A percentile compares a stretch with the other conserved stretches of the same genome.
phyloP scores from a whole-genome alignment of 2,329 filamentous ascomycete species.

The Nemania abortiva region DNA sequence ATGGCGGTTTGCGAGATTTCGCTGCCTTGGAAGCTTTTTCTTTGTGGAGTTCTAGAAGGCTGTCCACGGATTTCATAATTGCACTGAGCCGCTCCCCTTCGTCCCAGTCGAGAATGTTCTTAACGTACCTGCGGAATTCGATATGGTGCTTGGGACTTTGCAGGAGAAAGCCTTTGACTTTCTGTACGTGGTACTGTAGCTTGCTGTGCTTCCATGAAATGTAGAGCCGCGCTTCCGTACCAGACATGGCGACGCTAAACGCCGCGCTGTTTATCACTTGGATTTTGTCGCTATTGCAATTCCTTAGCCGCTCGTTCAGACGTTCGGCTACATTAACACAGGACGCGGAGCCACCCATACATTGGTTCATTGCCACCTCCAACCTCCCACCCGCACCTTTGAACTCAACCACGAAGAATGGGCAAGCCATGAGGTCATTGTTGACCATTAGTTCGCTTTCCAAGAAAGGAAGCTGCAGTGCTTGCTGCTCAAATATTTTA shows the following conservation, averaged over 20 bases:
- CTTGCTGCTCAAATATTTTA: not conserved
- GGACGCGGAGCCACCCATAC: conserved; percentile 49
- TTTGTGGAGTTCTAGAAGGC: conserved; percentile 11
- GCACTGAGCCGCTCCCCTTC: conserved; percentile 45
- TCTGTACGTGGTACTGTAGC: conserved; percentile 49
- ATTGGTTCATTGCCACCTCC: conserved; percentile 55
- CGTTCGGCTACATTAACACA: conserved; percentile 51
- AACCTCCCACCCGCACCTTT: conserved; percentile 51
- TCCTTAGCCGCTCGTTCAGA: conserved; percentile 20
- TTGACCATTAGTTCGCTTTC: not conserved
- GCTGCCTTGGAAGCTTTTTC: not conserved
- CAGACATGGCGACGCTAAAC: conserved; percentile 54
- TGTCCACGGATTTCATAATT: conserved; percentile 39
- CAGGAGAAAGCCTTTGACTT: conserved; percentile 50
- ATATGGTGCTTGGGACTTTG: conserved; percentile 48
- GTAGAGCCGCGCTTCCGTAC: conserved; percentile 52
- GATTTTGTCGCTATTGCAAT: not conserved
- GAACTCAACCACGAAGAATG: conserved; percentile 51
- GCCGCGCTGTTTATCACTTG: conserved; percentile 44
- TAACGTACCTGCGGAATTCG: conserved; percentile 51
- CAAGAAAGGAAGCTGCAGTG: not conserved
- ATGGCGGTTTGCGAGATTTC: conserved; percentile 17
- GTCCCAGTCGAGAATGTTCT: conserved; percentile 55
- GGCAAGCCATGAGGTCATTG: conserved; percentile 35
- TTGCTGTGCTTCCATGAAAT: conserved; percentile 53